These are phyloP conservation scores for Russula griseocarnosa DNA, from an alignment of 768 basidiomycete genomes.

Conservation along the genomic window DNA sequence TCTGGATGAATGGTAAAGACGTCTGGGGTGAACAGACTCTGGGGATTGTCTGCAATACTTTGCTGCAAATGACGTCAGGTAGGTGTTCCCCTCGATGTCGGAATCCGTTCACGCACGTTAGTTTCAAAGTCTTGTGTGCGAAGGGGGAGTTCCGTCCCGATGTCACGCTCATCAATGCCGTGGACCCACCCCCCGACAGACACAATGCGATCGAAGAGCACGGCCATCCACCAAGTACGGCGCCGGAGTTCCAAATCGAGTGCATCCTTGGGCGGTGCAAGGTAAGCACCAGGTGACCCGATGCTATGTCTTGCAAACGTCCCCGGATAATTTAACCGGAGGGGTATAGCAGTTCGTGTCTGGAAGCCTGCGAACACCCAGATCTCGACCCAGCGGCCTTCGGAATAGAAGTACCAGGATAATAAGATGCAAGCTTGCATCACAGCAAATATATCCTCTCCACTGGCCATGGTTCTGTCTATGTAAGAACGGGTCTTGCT, in stretches of 20 bases:
- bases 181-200: slow-evolving; percentile 77
- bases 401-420: slow-evolving; percentile 89
- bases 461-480: slow-evolving; percentile 85
- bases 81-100: slow-evolving; percentile 6
- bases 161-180: slow-evolving; percentile 75
- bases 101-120: slow-evolving; percentile 46
- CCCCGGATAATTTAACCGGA: slow-evolving; percentile 82
- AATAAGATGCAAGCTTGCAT: slow-evolving; percentile 84
- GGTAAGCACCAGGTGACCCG: slow-evolving; percentile 71
- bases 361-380: slow-evolving; percentile 90
- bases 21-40: slow-evolving; percentile 59
- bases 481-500: slow-evolving; percentile 85
- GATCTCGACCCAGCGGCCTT: slow-evolving; percentile 86
- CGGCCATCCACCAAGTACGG: slow-evolving; percentile 89
- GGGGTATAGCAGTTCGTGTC: slow-evolving; percentile 73
- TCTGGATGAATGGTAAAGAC: slow-evolving; percentile 68
- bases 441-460: slow-evolving; percentile 80
- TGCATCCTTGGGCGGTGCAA: slow-evolving; percentile 72
- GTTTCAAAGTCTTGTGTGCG: slow-evolving; percentile 71
- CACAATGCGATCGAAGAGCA: slow-evolving; percentile 77
- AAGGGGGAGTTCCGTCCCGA: slow-evolving; percentile 80
- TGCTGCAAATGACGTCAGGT: slow-evolving; percentile 40
- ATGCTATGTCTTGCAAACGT: slow-evolving; percentile 68
- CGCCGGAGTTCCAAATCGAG: slow-evolving; percentile 74
- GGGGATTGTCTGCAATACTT: slow-evolving; percentile 66